Conservation (phyloP, 1,139 yeast species). For the Yamadazyma mexicana region DNA sequence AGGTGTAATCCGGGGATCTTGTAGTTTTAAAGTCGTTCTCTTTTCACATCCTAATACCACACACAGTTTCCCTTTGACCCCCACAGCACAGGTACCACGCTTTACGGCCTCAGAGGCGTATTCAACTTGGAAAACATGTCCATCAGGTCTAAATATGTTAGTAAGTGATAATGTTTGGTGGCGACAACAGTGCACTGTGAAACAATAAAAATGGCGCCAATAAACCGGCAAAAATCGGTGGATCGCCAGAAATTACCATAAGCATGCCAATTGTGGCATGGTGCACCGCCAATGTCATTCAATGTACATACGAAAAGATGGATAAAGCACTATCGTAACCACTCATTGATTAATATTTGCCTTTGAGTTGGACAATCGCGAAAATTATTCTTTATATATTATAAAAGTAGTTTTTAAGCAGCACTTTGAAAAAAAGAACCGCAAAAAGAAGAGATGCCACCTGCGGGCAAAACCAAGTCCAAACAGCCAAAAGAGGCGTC, state of each 20-base stretch:
- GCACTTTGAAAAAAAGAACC: neutral
- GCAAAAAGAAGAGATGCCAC: neutral
- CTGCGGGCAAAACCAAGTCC: conserved; percentile 4
- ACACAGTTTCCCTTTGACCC: conserved; percentile 84
- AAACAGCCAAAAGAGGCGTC: conserved; percentile 21
- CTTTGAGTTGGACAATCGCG: conserved; percentile 4
- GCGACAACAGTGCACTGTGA: conserved; percentile 3
- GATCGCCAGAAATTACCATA: neutral
- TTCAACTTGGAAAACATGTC: conserved; percentile 98
- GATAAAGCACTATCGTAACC: conserved; percentile 99
- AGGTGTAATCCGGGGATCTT: conserved; percentile 95
- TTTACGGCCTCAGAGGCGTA: conserved; percentile 98
- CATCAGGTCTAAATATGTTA: conserved; percentile 73
- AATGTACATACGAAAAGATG: conserved; percentile 78
- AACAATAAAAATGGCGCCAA: neutral
- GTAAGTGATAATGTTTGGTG: conserved; percentile 6
- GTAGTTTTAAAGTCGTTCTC: conserved; percentile 90
- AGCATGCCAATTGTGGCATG: too few relatives aligned
- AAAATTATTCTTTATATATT: neutral
- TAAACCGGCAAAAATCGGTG: too few relatives aligned
- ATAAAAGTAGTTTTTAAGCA: too few relatives aligned
- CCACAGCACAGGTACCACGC: conserved; percentile 97
- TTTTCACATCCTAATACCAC: conserved; percentile 97
- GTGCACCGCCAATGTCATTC: neutral
- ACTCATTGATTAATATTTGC: conserved; percentile 53